Base-by-base conservation (phyloP, 306 rosid species). In the Lagenaria siceraria region DNA sequence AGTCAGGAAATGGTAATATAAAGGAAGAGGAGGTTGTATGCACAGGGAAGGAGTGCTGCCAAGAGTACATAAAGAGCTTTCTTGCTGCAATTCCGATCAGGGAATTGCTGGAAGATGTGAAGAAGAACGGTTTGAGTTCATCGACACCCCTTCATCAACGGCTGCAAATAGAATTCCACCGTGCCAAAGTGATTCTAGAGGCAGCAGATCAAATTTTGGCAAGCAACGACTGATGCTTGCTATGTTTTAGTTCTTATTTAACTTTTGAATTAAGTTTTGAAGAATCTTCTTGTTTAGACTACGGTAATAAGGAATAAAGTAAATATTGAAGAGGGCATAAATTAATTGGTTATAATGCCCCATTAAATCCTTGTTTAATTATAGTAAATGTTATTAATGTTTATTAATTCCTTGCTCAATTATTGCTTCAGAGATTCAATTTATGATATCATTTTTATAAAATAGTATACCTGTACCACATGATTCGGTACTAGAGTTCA, bases 81-180 rank as follows among this genome's bases (percentile, higher is more conserved):
- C 71, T 84, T 31, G 87, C 85, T 61, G 87, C 87, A 22, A 81
- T 81, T 36, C 87, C 87, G 0, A n/a, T 81, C 29, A 61, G 83
- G 77, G 85, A 81, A 79, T 53, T 81, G 77, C 81, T 76, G 69
- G 83, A 18, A 4, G 87, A 84, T 76, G 49, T 81, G 54, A 78
- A 75, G 81, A 84, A 78, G 81, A 84, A 75, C 35, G 87, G 87
- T 7, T 59, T 68, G 64, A 65, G 52, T 60, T 48, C 82, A 60
- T 78, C 85, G 8, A 75, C 72, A 7, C 54, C 76, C 8, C 56
- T 84, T 55, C 83, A 81, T 62, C 83, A 81, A 19, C 80, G 87
- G 43, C 78, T 84, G 36, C 87, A 84, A 74, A 81, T 84, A 24
- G 87, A 84, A 31, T 84, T 81, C 62, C 85, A 81, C 29, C 65